Conservation (phyloP, 495 filamentous ascomycete genomes). For the Paragyromitra xinjiangensis region DNA sequence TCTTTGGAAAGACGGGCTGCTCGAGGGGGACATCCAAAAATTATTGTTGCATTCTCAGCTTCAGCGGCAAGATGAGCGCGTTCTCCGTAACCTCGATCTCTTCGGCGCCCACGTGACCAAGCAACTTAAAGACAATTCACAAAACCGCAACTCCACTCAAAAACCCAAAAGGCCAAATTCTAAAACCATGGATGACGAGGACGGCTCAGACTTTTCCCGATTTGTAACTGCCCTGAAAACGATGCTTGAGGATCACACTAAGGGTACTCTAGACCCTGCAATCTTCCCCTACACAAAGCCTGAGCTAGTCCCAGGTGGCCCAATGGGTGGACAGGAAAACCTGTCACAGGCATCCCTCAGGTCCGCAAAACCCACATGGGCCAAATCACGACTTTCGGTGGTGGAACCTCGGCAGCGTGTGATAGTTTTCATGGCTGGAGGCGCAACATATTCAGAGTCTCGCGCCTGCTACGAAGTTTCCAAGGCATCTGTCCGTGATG, state of each 20-base stretch:
- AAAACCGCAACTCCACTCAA: slow-evolving; percentile 75
- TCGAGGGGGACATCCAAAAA: slow-evolving; percentile 83
- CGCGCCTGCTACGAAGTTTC: slow-evolving; percentile 90
- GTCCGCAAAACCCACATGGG: slow-evolving; percentile 92
- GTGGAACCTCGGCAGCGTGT: slow-evolving; percentile 88
- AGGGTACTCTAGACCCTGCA: slow-evolving; percentile 71
- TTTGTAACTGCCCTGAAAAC: slow-evolving; percentile 76
- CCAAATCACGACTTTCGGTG: slow-evolving; percentile 75
- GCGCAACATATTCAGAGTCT: slow-evolving; percentile 89
- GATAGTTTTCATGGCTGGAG: slow-evolving; percentile 95
- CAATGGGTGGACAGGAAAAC: slow-evolving; percentile 66
- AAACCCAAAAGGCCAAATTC: slow-evolving; percentile 52
- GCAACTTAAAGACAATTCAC: slow-evolving; percentile 73
- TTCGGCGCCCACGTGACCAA: slow-evolving; percentile 80
- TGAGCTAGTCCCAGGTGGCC: slow-evolving; percentile 66
- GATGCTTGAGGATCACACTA: slow-evolving; percentile 80
- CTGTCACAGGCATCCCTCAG: slow-evolving; percentile 79
- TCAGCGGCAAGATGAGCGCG: slow-evolving; percentile 73
- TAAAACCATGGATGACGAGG: slow-evolving; percentile 64
- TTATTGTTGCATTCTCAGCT: slow-evolving; percentile 85
- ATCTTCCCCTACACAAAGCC: slow-evolving; percentile 85
- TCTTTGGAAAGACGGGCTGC: slow-evolving; percentile 86
- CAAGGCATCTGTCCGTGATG: slow-evolving; percentile 72
- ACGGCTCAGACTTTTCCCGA: slow-evolving; percentile 72
- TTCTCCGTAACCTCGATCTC: slow-evolving; percentile 79